Conservation (phyloP, 805 yeast genomes). For the Myxozyma nipponensis region DNA sequence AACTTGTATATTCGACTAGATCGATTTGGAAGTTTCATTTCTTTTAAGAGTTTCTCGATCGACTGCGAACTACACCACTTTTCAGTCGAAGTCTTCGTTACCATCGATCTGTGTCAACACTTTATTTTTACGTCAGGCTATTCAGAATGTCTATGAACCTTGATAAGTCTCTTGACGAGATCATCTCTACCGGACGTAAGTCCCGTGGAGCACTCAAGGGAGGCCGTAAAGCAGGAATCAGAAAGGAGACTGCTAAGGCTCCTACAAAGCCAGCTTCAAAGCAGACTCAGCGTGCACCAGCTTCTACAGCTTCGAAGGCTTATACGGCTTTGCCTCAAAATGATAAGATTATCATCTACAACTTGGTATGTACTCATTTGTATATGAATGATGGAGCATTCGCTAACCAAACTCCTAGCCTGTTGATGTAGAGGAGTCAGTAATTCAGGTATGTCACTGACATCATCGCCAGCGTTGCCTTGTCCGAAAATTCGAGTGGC, state of each 20-base stretch:
- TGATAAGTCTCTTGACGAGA: constrained; percentile 93
- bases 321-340: no score
- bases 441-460: constrained; percentile 72
- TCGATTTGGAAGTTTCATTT: no score
- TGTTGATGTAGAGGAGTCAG: constrained; percentile 76
- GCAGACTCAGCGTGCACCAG: no score
- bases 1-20: no score
- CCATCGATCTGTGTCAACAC: neutral
- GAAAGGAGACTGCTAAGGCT: constrained; percentile 28
- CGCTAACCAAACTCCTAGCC: constrained; percentile 42
- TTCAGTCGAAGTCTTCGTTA: no score
- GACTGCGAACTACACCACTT: no score
- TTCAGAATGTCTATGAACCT: constrained; percentile 66
- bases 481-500: no score
- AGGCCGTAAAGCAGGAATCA: constrained; percentile 29
- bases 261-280: constrained; percentile 36
- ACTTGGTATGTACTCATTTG: constrained; percentile 45
- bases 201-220: constrained; percentile 18
- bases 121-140: no score
- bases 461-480: neutral
- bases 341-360: constrained; percentile 79
- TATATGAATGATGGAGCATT: neutral
- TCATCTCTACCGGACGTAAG: constrained; percentile 52
- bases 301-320: no score
- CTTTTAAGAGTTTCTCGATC: no score